These are phyloP conservation scores for Malus asiatica DNA, from an alignment of 306 rosid species.

Conservation along the genomic window DNA sequence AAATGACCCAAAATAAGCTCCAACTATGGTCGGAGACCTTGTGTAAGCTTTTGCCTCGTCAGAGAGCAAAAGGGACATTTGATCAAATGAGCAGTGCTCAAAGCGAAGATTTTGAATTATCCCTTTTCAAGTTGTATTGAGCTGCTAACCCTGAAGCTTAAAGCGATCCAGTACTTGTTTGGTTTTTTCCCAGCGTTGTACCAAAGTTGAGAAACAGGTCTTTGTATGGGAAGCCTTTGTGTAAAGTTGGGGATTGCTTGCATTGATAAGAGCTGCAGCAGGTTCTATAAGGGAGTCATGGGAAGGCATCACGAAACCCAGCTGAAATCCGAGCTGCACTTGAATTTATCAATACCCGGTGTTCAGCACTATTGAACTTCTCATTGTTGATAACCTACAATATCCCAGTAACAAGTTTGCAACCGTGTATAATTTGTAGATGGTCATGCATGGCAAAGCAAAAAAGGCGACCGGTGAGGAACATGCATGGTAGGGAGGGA, in stretches of 20 bases:
- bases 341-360: constrained; percentile 2
- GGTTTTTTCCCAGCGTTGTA: not conserved
- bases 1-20: too few species aligned
- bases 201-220: not conserved
- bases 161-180: not conserved
- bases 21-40: too few species aligned
- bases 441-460: not conserved
- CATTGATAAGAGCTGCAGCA: not conserved
- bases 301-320: constrained; percentile 5
- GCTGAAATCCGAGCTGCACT: not conserved
- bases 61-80: not conserved
- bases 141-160: not conserved
- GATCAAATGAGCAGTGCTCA: not conserved
- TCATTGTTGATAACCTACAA: constrained; percentile 2
- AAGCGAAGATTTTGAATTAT: not conserved
- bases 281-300: not conserved
- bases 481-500: not conserved
- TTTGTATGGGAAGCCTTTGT: not conserved
- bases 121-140: not conserved
- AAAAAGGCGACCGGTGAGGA: not conserved
- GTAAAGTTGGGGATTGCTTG: not conserved
- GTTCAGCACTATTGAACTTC: not conserved
- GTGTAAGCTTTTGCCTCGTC: not conserved
- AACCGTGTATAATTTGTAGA: not conserved
- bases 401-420: not conserved